These are phyloP conservation scores for Triadica sebifera DNA, from an alignment of 345 rosid species.

Conservation along the genomic window DNA sequence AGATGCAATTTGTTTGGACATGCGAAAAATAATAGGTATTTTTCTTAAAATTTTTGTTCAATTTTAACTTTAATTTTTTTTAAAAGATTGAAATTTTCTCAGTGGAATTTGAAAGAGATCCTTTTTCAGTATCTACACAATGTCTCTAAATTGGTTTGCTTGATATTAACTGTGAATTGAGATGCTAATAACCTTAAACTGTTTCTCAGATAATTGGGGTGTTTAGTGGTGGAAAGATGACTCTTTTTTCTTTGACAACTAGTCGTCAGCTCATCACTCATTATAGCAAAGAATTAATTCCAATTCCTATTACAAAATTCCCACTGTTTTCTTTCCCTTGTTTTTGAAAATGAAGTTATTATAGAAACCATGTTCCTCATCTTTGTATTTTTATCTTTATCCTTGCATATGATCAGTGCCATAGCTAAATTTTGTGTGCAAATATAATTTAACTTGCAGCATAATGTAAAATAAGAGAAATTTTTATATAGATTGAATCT, in stretches of 20 bases:
- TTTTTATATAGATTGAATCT: too few relatives aligned
- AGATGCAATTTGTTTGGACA: slow-evolving; percentile 6
- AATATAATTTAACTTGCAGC: too few relatives aligned
- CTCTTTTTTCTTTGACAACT: neutral
- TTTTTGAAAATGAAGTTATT: too few relatives aligned
- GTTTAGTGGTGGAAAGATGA: neutral
- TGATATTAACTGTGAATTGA: slow-evolving; percentile 2
- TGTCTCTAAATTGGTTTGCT: neutral
- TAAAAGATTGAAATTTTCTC: neutral
- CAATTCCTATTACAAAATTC: neutral
- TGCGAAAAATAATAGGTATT: neutral
- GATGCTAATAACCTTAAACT: neutral
- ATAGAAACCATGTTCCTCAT: too few relatives aligned
- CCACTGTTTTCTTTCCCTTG: too few relatives aligned
- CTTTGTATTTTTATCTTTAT: too few relatives aligned
- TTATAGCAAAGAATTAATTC: neutral
- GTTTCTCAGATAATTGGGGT: slow-evolving; percentile 8
- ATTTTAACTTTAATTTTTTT: neutral
- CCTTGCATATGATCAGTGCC: too few relatives aligned
- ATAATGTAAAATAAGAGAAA: too few relatives aligned
- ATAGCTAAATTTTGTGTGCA: too few relatives aligned
- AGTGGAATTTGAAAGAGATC: neutral
- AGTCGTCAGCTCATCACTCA: neutral
- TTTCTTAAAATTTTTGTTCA: neutral
- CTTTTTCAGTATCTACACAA: neutral